phyloP scores from a whole-genome alignment of 192 early-diverging fungal species.

The Backusella parvicylindrica region DNA sequence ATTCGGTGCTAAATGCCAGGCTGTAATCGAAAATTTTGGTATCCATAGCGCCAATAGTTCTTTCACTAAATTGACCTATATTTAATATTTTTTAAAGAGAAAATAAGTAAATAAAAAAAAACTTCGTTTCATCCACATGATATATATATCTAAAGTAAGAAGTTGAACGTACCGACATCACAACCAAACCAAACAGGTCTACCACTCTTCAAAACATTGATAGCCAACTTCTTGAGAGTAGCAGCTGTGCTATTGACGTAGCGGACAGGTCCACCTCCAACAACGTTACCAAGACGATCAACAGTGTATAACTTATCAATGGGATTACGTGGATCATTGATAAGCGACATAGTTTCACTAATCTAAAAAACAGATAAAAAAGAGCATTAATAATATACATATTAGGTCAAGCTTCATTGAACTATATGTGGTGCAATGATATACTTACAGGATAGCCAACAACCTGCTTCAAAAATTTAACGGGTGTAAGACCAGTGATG shows the following conservation, averaged over 20 bases:
- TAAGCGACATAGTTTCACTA: constrained; percentile 59
- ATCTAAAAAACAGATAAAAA: constrained; percentile 34
- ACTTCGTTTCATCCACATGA: neutral
- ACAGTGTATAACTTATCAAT: constrained; percentile 65
- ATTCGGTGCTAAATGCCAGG: constrained; percentile 58
- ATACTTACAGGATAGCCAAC: constrained; percentile 50
- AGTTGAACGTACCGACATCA: constrained; percentile 47
- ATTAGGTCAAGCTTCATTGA: neutral
- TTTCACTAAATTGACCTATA: constrained; percentile 52
- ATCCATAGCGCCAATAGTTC: constrained; percentile 59
- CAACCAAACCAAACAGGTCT: constrained; percentile 79
- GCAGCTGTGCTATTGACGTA: constrained; percentile 62
- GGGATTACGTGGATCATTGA: constrained; percentile 75
- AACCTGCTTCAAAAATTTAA: constrained; percentile 58
- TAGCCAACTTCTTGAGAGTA: constrained; percentile 57
- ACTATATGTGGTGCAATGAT: neutral
- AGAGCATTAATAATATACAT: neutral
- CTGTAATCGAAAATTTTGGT: constrained; percentile 61
- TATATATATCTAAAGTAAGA: neutral
- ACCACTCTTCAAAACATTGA: constrained; percentile 54
- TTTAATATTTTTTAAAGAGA: neutral
- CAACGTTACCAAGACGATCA: constrained; percentile 69
- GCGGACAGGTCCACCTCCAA: constrained; percentile 59
- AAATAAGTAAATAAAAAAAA: neutral
- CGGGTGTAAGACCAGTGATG: constrained; percentile 54